Evolutionary conservation across 2,329 filamentous ascomycete genomes (phyloP).

Genomic region (Claviceps digitariae): DNA sequence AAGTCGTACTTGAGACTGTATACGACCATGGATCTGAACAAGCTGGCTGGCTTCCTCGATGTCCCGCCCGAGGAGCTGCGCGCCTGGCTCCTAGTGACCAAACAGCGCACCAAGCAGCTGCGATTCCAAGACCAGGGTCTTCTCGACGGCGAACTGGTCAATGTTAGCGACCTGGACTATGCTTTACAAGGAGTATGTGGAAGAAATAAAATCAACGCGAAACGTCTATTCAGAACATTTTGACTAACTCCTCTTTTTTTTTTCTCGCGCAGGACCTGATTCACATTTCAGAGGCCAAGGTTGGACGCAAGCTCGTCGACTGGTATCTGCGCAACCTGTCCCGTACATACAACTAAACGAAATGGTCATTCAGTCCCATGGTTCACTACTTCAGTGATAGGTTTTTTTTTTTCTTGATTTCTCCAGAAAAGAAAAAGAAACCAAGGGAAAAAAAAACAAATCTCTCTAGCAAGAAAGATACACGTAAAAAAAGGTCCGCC

Average conservation of each 20-base stretch:
- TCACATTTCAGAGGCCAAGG: slow-evolving; percentile 97
- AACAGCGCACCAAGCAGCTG: slow-evolving; percentile 94
- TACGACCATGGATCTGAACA: slow-evolving; percentile 98
- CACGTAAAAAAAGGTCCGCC: neutral
- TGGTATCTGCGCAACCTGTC: slow-evolving; percentile 98
- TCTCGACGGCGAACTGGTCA: slow-evolving; percentile 83
- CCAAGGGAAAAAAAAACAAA: neutral
- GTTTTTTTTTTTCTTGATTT: neutral
- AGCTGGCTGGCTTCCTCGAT: slow-evolving; percentile 93
- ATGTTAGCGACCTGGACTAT: slow-evolving; percentile 92
- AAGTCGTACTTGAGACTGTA: slow-evolving; percentile 98
- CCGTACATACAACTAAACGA: slow-evolving; percentile 61
- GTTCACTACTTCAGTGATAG: too few species aligned
- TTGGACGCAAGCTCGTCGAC: slow-evolving; percentile 90
- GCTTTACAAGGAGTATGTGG: slow-evolving; percentile 77
- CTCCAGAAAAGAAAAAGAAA: too few species aligned
- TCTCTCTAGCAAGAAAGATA: too few species aligned
- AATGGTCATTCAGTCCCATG: neutral
- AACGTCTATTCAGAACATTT: neutral
- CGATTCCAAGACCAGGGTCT: slow-evolving; percentile 82
- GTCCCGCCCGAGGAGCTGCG: slow-evolving; percentile 93
- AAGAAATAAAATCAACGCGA: too few species aligned
- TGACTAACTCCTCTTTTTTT: slow-evolving; percentile 10
- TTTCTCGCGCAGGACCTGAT: slow-evolving; percentile 60
- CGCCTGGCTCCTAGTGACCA: slow-evolving; percentile 90